Percentiles rank a stretch among this genome's conserved stretches.
Conservation (phyloP, 2,329 filamentous ascomycete species). For the Curvularia sp. region DNA sequence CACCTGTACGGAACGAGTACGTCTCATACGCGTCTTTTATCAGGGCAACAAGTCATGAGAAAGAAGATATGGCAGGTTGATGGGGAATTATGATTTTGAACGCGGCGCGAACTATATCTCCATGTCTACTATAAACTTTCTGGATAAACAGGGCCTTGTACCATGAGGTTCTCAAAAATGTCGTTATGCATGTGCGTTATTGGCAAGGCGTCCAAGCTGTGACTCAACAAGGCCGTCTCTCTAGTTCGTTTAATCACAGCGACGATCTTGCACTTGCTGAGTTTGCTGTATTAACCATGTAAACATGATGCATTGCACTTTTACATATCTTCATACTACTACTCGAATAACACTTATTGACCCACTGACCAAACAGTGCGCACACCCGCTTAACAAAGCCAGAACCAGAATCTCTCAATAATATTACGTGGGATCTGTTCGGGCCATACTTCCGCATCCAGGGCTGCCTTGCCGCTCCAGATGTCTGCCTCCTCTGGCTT, state of each 20-base stretch:
- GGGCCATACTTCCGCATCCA: constrained; percentile 56
- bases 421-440: constrained; percentile 53
- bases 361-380: not conserved
- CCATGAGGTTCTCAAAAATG: not conserved
- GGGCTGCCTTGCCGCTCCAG: constrained; percentile 55
- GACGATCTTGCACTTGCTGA: not conserved
- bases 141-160: not conserved
- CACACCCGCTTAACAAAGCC: constrained; percentile 50
- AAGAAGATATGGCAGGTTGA: not conserved
- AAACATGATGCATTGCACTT: not conserved
- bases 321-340: not conserved
- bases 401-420: constrained; percentile 58
- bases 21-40: not conserved
- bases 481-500: constrained; percentile 54
- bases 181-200: not conserved
- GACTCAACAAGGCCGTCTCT: not conserved
- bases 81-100: not conserved
- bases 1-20: not conserved
- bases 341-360: not conserved
- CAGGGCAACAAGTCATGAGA: not conserved
- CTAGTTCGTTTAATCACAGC: not conserved
- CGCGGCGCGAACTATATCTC: not conserved
- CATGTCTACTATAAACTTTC: not conserved
- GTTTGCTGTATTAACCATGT: not conserved
- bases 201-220: constrained; percentile 2